These are phyloP conservation scores for Tuber umbilicatum DNA, from an alignment of 495 filamentous ascomycete genomes.

Conservation along the genomic window DNA sequence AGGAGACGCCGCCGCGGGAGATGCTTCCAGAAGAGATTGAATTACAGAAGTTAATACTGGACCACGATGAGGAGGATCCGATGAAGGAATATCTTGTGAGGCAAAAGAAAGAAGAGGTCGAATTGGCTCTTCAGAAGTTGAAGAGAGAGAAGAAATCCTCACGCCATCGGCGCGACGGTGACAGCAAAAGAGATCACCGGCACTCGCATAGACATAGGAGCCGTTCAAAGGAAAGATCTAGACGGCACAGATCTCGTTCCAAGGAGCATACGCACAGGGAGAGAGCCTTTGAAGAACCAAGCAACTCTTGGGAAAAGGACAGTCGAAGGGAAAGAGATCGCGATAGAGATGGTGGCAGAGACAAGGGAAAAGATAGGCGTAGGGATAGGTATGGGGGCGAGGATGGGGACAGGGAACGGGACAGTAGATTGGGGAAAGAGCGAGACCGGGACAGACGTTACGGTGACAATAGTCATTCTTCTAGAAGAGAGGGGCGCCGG, in stretches of 20 bases:
- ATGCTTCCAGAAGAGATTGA: slow-evolving; percentile 67
- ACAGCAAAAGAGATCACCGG: slow-evolving; percentile 8
- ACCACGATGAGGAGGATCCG: slow-evolving; percentile 91
- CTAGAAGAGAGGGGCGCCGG: neutral
- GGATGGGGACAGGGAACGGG: neutral
- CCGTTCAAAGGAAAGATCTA: slow-evolving; percentile 11
- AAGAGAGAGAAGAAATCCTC: slow-evolving; percentile 43
- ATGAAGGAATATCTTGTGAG: slow-evolving; percentile 88
- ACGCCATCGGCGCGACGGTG: slow-evolving; percentile 13
- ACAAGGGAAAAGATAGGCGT: slow-evolving; percentile 4
- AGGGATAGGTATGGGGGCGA: neutral
- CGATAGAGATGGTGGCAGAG: slow-evolving; percentile 10
- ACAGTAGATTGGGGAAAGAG: neutral
- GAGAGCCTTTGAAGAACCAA: slow-evolving; percentile 5
- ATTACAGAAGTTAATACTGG: slow-evolving; percentile 62
- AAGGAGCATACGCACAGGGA: slow-evolving; percentile 11
- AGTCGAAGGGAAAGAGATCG: neutral
- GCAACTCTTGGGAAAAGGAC: neutral
- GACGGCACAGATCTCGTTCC: slow-evolving; percentile 24
- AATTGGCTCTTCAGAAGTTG: slow-evolving; percentile 57
- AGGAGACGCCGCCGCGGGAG: slow-evolving; percentile 15
- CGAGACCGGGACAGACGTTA: neutral
- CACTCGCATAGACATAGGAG: slow-evolving; percentile 17
- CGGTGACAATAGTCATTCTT: neutral
- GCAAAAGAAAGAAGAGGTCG: slow-evolving; percentile 83